A percentile compares a stretch with the other conserved stretches of the same genome.
These are phyloP conservation scores for Aspergillus uvarum DNA, from an alignment of 2,329 filamentous ascomycete species.

Conservation along the genomic window DNA sequence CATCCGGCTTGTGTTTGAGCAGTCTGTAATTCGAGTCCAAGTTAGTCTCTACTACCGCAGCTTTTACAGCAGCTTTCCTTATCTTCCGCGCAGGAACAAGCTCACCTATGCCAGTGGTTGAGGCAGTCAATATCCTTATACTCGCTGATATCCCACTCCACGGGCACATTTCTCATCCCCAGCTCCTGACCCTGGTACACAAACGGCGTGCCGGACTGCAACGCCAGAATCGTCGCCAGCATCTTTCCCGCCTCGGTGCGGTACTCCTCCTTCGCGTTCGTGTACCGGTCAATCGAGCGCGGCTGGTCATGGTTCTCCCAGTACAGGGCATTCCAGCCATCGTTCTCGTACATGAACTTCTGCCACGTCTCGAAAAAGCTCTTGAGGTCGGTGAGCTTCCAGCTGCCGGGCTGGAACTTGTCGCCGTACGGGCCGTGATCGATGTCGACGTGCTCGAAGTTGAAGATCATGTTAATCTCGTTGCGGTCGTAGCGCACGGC, in stretches of 20 bases:
- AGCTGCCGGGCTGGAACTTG: constrained; percentile 50
- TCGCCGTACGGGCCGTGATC: constrained; percentile 51
- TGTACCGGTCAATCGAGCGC: constrained; percentile 59
- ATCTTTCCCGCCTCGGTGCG: constrained; percentile 58
- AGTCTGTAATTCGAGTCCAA: constrained; percentile 25
- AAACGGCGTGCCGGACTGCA: constrained; percentile 63
- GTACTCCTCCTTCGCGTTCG: constrained; percentile 51
- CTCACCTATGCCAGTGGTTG: constrained; percentile 55
- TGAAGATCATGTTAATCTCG: constrained; percentile 71
- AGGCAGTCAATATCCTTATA: constrained; percentile 67
- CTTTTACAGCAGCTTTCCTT: too few species aligned
- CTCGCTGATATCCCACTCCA: constrained; percentile 60
- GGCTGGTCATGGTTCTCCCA: constrained; percentile 68
- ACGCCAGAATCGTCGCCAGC: constrained; percentile 56
- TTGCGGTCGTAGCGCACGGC: constrained; percentile 57
- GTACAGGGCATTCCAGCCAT: constrained; percentile 66
- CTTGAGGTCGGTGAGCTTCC: constrained; percentile 55
- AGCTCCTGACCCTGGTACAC: constrained; percentile 71
- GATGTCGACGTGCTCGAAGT: constrained; percentile 67
- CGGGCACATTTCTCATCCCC: constrained; percentile 64
- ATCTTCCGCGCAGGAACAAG: not conserved
- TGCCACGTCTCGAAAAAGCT: constrained; percentile 59
- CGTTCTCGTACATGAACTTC: constrained; percentile 56
- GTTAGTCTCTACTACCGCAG: not conserved
- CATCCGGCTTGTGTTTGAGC: constrained; percentile 26